Evolutionary conservation across 345 rosid genomes (phyloP).

Genomic region (Gossypium longicalyx): DNA sequence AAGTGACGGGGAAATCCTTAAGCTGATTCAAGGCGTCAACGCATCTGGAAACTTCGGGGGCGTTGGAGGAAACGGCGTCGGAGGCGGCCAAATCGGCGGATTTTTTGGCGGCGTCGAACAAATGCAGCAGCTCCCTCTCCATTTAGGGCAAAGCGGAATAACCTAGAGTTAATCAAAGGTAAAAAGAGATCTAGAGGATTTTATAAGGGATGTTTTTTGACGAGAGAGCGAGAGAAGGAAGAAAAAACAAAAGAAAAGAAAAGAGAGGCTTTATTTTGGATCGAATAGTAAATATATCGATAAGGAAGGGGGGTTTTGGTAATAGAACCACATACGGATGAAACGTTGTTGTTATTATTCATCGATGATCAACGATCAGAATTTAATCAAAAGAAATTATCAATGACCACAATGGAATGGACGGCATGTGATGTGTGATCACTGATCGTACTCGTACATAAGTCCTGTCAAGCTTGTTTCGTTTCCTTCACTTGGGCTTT

Average conservation of each 20-base stretch:
- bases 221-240: not conserved
- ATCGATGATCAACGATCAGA: not conserved
- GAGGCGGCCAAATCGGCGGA: slow-evolving; percentile 50
- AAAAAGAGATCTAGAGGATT: not conserved
- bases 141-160: slow-evolving; percentile 25
- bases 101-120: slow-evolving; percentile 84
- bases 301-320: not conserved
- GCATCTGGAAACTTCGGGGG: slow-evolving; percentile 15
- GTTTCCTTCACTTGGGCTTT: not conserved
- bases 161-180: not conserved
- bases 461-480: too few species aligned
- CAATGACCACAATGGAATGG: not conserved
- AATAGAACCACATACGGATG: not conserved
- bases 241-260: not conserved
- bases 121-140: slow-evolving; percentile 74
- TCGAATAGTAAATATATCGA: not conserved
- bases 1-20: slow-evolving; percentile 16
- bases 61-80: slow-evolving; percentile 9
- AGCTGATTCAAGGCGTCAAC: slow-evolving; percentile 22
- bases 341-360: not conserved
- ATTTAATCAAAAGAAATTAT: not conserved
- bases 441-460: too few species aligned
- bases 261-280: not conserved
- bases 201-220: not conserved
- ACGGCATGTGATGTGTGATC: not conserved